These are phyloP conservation scores for Hevea brasiliensis DNA, from an alignment of 345 rosid species.

Conservation along the genomic window DNA sequence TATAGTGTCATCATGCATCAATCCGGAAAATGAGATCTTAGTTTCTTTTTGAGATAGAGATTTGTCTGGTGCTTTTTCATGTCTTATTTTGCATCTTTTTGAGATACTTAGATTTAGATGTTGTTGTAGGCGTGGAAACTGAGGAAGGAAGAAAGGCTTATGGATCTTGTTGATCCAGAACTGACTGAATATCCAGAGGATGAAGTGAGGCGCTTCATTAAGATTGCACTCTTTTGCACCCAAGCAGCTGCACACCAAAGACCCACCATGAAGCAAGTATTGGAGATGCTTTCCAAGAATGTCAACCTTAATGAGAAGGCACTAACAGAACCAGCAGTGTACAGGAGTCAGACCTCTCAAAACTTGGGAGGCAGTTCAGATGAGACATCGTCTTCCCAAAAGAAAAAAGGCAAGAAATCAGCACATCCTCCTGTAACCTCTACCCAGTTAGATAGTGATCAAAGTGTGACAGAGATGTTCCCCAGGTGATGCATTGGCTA, in stretches of 20 bases:
- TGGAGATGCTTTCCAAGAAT: conserved; percentile 78
- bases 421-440: conserved; percentile 31
- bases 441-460: conserved; percentile 19
- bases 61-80: not conserved
- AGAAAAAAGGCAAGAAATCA: conserved; percentile 46
- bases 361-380: conserved; percentile 27
- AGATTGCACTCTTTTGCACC: conserved; percentile 80
- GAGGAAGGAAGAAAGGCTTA: conserved; percentile 60
- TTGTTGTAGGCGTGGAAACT: conserved; percentile 82
- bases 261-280: conserved; percentile 80
- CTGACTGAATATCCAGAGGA: conserved; percentile 53
- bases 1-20: not conserved
- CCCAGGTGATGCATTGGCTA: conserved; percentile 52
- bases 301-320: conserved; percentile 63
- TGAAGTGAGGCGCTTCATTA: conserved; percentile 63
- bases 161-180: conserved; percentile 75
- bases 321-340: conserved; percentile 67
- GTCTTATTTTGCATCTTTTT: not conserved
- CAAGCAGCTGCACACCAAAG: conserved; percentile 69
- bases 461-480: conserved; percentile 45
- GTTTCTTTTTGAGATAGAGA: not conserved
- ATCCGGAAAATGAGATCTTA: not conserved
- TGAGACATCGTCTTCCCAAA: conserved; percentile 52
- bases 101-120: conserved; percentile 13
- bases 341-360: conserved; percentile 30